A percentile compares a stretch with the other conserved stretches of the same genome.
These are phyloP conservation scores for Phaeotremella skinneri DNA, from an alignment of 768 basidiomycete genomes.

Conservation along the genomic window DNA sequence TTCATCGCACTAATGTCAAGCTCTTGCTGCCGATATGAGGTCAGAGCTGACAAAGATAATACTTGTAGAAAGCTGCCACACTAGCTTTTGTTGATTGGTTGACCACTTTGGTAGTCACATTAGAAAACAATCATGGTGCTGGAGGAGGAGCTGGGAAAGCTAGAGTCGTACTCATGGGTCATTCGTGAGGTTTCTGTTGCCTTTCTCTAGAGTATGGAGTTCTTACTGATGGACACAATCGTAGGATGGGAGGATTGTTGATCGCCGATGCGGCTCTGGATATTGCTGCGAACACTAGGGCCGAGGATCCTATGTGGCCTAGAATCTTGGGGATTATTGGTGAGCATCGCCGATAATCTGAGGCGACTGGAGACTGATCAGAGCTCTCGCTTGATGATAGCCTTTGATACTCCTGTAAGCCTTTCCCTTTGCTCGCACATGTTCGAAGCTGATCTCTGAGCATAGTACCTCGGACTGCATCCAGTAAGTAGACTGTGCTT, in stretches of 20 bases:
- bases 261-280: slow-evolving; percentile 78
- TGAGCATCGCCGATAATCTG: slow-evolving; percentile 16
- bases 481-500: slow-evolving; percentile 54
- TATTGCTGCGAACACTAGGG: slow-evolving; percentile 68
- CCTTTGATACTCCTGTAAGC: slow-evolving; percentile 86
- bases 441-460: slow-evolving; percentile 14
- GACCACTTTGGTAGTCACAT: slow-evolving; percentile 78
- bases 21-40: background rate
- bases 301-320: slow-evolving; percentile 74
- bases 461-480: slow-evolving; percentile 80
- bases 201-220: background rate
- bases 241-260: slow-evolving; percentile 87
- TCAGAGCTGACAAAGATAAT: slow-evolving; percentile 11
- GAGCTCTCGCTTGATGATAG: slow-evolving; percentile 56
- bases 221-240: slow-evolving; percentile 5
- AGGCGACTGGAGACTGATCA: background rate
- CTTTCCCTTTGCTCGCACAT: background rate
- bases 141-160: slow-evolving; percentile 60
- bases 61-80: slow-evolving; percentile 68
- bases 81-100: slow-evolving; percentile 89
- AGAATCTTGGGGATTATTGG: slow-evolving; percentile 65
- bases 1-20: background rate
- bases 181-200: too few relatives aligned
- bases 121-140: slow-evolving; percentile 71
- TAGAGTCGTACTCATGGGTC: slow-evolving; percentile 82